phyloP scores from a whole-genome alignment of 1,284 basidiomycete genomes.

The Coriolopsis trogii region DNA sequence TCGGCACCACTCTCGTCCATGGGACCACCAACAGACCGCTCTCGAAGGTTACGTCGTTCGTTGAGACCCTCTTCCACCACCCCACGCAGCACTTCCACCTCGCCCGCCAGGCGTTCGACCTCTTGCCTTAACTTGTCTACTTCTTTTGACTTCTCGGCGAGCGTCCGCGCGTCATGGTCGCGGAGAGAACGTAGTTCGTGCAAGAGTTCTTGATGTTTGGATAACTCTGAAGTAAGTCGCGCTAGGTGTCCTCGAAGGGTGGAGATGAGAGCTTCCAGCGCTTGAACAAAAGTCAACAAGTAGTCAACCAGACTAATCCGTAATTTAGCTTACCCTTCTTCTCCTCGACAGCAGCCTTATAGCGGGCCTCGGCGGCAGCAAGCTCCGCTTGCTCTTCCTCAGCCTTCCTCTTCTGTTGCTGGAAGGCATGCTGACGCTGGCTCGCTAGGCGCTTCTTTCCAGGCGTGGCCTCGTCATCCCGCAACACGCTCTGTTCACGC shows the following conservation, averaged over 20 bases:
- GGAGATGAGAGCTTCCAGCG: conserved; percentile 75
- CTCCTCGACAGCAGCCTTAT: conserved; percentile 77
- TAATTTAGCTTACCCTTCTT: conserved; percentile 67
- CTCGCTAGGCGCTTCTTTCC: conserved; percentile 11
- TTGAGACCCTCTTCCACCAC: conserved; percentile 84
- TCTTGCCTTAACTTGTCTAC: conserved; percentile 64
- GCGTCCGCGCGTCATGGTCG: conserved; percentile 59
- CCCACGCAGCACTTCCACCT: conserved; percentile 80
- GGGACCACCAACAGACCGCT: conserved; percentile 26
- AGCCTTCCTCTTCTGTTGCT: conserved; percentile 17
- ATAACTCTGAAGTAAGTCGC: conserved; percentile 76
- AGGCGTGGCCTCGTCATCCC: conserved; percentile 26
- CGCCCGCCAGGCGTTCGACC: conserved; percentile 76
- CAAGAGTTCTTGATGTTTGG: conserved; percentile 68
- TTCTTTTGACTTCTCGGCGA: conserved; percentile 65
- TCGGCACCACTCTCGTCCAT: conserved; percentile 15
- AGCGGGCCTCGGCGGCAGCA: conserved; percentile 40
- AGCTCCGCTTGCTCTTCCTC: conserved; percentile 26
- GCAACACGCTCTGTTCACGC: conserved; percentile 44
- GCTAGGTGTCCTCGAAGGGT: conserved; percentile 75
- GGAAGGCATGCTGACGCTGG: conserved; percentile 7
- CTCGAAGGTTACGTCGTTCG: conserved; percentile 54
- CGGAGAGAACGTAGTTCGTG: conserved; percentile 66
- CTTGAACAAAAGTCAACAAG: conserved; percentile 39
- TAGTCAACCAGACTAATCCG: conserved; percentile 19